Conservation (phyloP, 2,329 filamentous ascomycete species). For the Pseudogymnoascus sp. region DNA sequence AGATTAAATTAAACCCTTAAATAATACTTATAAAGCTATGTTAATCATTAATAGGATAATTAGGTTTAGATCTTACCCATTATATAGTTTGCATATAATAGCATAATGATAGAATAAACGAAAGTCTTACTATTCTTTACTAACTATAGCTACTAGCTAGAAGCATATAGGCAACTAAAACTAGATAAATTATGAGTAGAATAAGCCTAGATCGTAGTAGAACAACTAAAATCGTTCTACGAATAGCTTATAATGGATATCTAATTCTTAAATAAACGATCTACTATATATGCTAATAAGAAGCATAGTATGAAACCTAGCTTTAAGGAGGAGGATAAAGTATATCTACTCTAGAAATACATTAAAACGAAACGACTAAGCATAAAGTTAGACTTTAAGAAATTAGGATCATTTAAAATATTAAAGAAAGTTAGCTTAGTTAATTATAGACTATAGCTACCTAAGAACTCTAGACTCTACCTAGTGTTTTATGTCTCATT, state of each 20-base stretch:
- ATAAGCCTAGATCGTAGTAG: not conserved
- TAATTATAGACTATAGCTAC: not conserved
- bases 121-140: not conserved
- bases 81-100: slow-evolving; percentile 12
- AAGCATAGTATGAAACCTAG: not conserved
- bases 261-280: not conserved
- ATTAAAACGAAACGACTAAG: not conserved
- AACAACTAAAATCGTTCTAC: too few relatives aligned
- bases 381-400: not conserved
- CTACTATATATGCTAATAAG: not conserved
- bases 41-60: slow-evolving; percentile 11
- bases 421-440: not conserved
- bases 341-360: not conserved
- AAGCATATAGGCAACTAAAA: not conserved
- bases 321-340: not conserved
- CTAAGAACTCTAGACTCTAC: not conserved
- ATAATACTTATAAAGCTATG: slow-evolving; percentile 9
- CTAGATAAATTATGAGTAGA: not conserved
- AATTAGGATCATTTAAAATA: not conserved
- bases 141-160: slow-evolving; percentile 8
- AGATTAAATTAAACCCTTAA: slow-evolving; percentile 9
- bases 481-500: not conserved
- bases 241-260: not conserved
- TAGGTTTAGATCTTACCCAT: slow-evolving; percentile 9
- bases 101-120: not conserved